Percentiles rank a stretch among this genome's conserved stretches.
These are phyloP conservation scores for Rhododendron mucronatum DNA, from an alignment of 148 eudicot species.

Conservation along the genomic window DNA sequence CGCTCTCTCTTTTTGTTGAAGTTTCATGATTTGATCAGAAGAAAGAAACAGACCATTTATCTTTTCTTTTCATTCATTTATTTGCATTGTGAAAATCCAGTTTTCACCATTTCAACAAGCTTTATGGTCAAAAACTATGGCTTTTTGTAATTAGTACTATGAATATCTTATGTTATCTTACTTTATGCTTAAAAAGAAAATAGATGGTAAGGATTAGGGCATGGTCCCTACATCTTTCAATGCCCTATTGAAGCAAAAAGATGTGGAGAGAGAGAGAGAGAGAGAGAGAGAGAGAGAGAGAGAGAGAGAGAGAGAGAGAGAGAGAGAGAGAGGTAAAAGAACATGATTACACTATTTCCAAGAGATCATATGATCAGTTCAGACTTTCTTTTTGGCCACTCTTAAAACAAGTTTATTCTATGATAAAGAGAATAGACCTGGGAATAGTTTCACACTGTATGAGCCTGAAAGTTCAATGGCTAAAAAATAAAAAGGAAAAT, in stretches of 20 bases:
- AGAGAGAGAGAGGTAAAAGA: conserved; percentile 6
- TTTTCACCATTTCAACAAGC: conserved; percentile 4
- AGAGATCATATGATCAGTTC: conserved; percentile 10
- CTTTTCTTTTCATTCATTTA: neutral
- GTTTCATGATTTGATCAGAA: neutral
- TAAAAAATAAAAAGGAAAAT: neutral
- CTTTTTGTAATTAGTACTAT: neutral
- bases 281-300: neutral
- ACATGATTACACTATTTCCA: conserved; percentile 18
- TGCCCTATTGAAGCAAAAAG: conserved; percentile 23
- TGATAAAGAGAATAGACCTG: neutral
- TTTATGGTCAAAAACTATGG: conserved; percentile 17
- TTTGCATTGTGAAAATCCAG: neutral
- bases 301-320: neutral
- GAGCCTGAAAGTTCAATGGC: neutral
- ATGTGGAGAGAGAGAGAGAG: conserved; percentile 11
- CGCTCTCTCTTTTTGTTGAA: neutral
- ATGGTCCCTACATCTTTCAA: conserved; percentile 36
- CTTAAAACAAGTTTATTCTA: neutral
- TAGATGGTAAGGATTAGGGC: conserved; percentile 13
- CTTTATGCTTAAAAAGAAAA: conserved; percentile 2
- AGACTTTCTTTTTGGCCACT: neutral
- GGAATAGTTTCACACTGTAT: neutral
- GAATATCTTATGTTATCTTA: conserved; percentile 7
- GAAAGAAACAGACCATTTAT: neutral